Evolutionary conservation across 805 yeast species (phyloP), one percentile per base, ranked within the genome.

Genomic region (Aciculoconidium aculeatum): DNA sequence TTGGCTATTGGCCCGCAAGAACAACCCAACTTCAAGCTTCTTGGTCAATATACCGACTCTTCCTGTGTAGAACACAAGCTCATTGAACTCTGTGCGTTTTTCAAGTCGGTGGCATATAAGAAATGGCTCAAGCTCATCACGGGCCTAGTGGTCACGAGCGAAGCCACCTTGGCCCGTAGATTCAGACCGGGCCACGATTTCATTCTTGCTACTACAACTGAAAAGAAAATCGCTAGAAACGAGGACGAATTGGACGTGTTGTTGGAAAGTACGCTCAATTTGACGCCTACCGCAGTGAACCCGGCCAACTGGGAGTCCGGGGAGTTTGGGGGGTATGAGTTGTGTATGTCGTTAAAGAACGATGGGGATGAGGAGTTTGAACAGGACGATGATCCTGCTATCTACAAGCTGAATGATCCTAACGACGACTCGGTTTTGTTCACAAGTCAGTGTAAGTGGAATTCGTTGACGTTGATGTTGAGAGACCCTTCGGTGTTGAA

Each of bases 101-200:
- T 86, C 42, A 69, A 70, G 42, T 73, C 85, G 10, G 41, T 58
- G 2, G 65, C 76, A 9, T 88, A 83, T 55, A 68, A 70, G 26
- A 77, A 79, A 50, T 88, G 92, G 80, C 51, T 92, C 25, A 58
- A 63, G 12, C 34, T 58, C 3, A 51, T 88, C 3, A 81, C 96
- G 0, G 70, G 76, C 10, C 47, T 86, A 31, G 54, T 70, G 3
- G 75, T 81, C 6, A 58, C 75, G 3, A 70, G 78, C 27, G 83
- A 81, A 39, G 84, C 80, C 41, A 60, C 82, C 2, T 50, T 88
- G 15, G 71, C 84, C 6, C 71, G 99, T 47, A 67, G 96, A 39
- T 92, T 92, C 61, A 74, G 98, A 45, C 98, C 96, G 1, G 98
- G 97, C 3, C 78, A 75, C 16, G 99, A 92, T 53, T 92, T 84